Base-by-base conservation (phyloP, 768 basidiomycete genomes). In the Inosperma sp. region DNA sequence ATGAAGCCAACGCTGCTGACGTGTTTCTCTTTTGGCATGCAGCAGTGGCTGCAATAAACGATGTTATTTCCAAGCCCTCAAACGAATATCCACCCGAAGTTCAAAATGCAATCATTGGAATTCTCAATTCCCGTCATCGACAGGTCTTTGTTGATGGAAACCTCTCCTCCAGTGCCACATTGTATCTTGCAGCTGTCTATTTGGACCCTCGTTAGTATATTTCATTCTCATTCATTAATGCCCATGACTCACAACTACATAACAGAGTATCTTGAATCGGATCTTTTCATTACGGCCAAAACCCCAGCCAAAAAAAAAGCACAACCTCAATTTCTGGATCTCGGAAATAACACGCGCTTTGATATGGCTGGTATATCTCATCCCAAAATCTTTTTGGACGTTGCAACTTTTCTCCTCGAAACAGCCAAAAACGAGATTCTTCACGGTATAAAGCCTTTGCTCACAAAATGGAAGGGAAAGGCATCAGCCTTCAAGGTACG, bases 1-100 rank as follows among this genome's bases (percentile, higher is more conserved):
- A 64, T 35, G 60, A 65, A 23, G 59, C 61, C 3, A 61, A 51
- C 46, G 48, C 59, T 7, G 62, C 59, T 0, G 68, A 69, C 57
- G 64, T 64, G 8, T 65, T 51, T 37, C 13, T 66, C 7, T 68
- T 63, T 39, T 65, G 64, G 66, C 64, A 65, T 51, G 64, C 66
- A 27, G 52, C 57, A 17, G 52, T 62, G 13, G 47, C 54, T 13
- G 39, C 57, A 4, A 61, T 56, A 7, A 44, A 58, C 7, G 49
- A 56, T 4, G 36, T 55, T 21, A 40, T 62, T 8, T 29, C 36
- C 22, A 27, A 53, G 37, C 23, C 29, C 8, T 7, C 8, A 7
- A 27, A 36, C 22, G 56, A 56, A 31, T 53, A 61, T 36, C 53
- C 56, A 8, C 1, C 9, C 29, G 40, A 54, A 16, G 57, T 60